Conservation (phyloP, 179 eudicot genomes). For the Spinacia oleracea region DNA sequence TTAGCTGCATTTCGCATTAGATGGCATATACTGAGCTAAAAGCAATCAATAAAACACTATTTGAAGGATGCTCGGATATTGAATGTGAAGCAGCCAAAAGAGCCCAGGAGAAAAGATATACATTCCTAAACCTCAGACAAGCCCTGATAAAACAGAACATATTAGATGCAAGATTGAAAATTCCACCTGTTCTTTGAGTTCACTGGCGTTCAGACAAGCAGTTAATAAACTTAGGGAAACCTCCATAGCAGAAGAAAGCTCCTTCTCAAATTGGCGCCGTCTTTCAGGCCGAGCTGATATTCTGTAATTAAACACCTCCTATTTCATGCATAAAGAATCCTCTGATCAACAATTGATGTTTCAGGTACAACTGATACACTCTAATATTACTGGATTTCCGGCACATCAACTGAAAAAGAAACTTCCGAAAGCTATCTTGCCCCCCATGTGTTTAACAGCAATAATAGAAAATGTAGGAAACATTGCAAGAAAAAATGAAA, state of each 20-base stretch:
- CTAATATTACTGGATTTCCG: not conserved
- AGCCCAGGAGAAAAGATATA: not conserved
- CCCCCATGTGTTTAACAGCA: not conserved
- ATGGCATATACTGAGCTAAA: not conserved
- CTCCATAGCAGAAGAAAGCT: conserved; percentile 75
- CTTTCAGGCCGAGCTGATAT: conserved; percentile 96
- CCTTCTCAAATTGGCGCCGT: conserved; percentile 91
- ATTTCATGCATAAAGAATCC: conserved; percentile 27
- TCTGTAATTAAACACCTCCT: conserved; percentile 92
- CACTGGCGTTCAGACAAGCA: conserved; percentile 72
- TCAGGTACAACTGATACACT: not conserved
- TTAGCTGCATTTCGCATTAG: not conserved
- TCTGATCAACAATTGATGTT: conserved; percentile 8
- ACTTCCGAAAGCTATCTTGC: not conserved
- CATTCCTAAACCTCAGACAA: not conserved
- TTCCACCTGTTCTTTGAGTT: conserved; percentile 89
- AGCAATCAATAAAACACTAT: not conserved
- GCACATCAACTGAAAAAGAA: not conserved
- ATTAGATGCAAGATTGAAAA: conserved; percentile 23
- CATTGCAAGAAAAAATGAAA: not conserved
- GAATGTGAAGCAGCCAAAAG: not conserved
- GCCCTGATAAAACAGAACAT: not conserved
- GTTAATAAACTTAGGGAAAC: conserved; percentile 77
- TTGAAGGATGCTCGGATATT: not conserved
- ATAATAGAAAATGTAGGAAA: not conserved